Base-by-base conservation (phyloP, 208 protist species). In the Crithidia fasciculata region DNA sequence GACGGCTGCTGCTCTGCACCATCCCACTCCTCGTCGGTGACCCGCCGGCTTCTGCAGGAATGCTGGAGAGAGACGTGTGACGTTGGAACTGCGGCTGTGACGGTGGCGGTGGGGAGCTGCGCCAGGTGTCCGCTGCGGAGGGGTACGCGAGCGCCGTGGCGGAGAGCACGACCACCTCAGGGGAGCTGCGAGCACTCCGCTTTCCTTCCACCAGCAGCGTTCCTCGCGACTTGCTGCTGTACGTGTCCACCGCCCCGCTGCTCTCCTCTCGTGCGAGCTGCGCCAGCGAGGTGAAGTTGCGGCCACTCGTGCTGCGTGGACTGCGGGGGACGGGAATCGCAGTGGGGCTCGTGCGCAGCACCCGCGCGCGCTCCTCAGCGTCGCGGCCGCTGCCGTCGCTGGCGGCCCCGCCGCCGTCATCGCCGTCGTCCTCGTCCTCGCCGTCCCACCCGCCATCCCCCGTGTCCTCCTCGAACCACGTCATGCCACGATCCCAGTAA, bases 401-500 rank as follows among this genome's bases (percentile, higher is more conserved):
- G 28, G 28, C 28, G 8, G 9, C 45, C 40, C 45, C 47, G 9
- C 15, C 67, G 16, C 64, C 43, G 8, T 60, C 62, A 16, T 69
- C 49, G 45, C 58, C 53, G 36, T 56, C 59, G 13, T 66, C 70
- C 19, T 54, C 1, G 60, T 69, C 57, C 8, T 58, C 52, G 3
- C 59, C 44, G 37, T 81, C 28, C 44, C 75, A 43, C 15, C 69
- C 61, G 37, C 37, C 64, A 10, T 72, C 28, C 8, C 71, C 59
- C 41, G 53, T 70, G 76, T 83, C 78, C 12, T 77, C 79, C 62
- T 88, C 83, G 59, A 87, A 84, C 72, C 81, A 86, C n/a, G 82
- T 82, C 73, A 91, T 85, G 60, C 74, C 77, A 3, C 41, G 65
- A 45, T 96, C 84, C 91, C 88, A 94, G 76, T 93, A 94, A 7